Percentiles rank a stretch among this genome's conserved stretches.
phyloP scores from a whole-genome alignment of 805 yeast genomes.

The Kluyveromyces dobzhanskii region DNA sequence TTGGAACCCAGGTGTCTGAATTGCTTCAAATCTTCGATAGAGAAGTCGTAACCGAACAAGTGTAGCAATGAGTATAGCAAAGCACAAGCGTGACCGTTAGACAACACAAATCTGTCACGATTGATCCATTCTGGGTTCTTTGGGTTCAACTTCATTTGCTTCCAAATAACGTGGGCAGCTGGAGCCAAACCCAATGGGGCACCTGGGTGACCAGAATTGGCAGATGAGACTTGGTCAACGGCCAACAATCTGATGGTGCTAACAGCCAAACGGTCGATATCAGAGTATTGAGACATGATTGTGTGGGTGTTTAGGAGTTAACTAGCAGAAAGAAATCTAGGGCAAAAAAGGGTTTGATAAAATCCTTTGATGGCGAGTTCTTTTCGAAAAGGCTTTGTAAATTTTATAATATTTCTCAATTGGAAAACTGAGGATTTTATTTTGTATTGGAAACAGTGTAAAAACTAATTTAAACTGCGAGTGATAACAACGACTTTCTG shows the following conservation, averaged over 20 bases:
- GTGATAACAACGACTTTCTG: too few species aligned
- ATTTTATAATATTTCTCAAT: too few species aligned
- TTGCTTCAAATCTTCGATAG: conserved; percentile 77
- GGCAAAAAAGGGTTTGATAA: too few species aligned
- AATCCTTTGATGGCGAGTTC: too few species aligned
- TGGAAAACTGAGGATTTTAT: too few species aligned
- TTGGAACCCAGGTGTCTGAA: conserved; percentile 87
- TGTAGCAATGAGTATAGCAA: conserved; percentile 78
- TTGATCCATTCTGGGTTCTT: conserved; percentile 86
- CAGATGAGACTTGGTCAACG: conserved; percentile 76
- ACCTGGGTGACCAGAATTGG: conserved; percentile 98
- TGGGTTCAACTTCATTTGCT: conserved; percentile 80
- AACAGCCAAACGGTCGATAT: conserved; percentile 67
- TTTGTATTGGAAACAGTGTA: too few species aligned
- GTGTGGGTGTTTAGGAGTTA: too few species aligned
- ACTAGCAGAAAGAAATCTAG: too few species aligned
- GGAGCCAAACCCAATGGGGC: conserved; percentile 99
- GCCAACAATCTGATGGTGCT: conserved; percentile 85
- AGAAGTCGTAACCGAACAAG: conserved; percentile 67
- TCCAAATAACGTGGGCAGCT: conserved; percentile 77
- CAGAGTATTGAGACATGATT: conserved; percentile 33
- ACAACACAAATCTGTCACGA: conserved; percentile 90
- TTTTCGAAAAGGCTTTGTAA: too few species aligned
- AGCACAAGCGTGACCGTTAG: conserved; percentile 96
- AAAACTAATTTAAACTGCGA: too few species aligned